These are phyloP conservation scores for Proliferodiscus dingleyae DNA, from an alignment of 2,329 filamentous ascomycete genomes.

Conservation along the genomic window DNA sequence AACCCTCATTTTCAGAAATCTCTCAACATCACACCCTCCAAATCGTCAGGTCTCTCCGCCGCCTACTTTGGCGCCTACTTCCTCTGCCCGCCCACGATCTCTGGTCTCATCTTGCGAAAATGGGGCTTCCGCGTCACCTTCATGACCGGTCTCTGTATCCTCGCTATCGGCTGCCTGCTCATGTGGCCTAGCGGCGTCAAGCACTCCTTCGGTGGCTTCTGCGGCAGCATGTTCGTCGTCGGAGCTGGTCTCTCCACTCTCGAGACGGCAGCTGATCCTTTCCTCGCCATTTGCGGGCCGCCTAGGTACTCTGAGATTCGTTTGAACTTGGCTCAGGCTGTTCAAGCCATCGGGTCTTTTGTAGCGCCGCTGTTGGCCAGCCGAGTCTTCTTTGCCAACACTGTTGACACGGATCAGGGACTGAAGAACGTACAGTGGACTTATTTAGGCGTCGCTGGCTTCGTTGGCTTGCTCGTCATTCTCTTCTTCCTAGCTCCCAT, in stretches of 20 bases:
- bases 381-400: conserved; percentile 65
- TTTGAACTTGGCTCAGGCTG: conserved; percentile 71
- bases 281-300: conserved; percentile 52
- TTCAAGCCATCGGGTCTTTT: conserved; percentile 71
- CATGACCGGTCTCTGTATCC: conserved; percentile 62
- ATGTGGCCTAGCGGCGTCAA: conserved; percentile 54
- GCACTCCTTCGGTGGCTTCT: conserved; percentile 69
- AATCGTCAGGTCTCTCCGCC: conserved; percentile 24
- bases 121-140: conserved; percentile 63
- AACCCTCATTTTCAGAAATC: conserved; percentile 40
- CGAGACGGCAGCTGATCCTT: conserved; percentile 71
- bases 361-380: conserved; percentile 69
- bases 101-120: conserved; percentile 61
- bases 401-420: conserved; percentile 44
- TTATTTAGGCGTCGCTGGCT: conserved; percentile 67
- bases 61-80: conserved; percentile 54
- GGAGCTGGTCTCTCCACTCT: conserved; percentile 69
- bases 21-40: conserved; percentile 32
- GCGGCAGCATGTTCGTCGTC: conserved; percentile 66
- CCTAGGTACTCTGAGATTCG: conserved; percentile 68
- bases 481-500: conserved; percentile 61
- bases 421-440: conserved; percentile 67
- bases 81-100: conserved; percentile 60
- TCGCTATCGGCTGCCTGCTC: conserved; percentile 56
- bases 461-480: conserved; percentile 60